Percentiles rank a stretch among this genome's conserved stretches.
These are phyloP conservation scores for Tripterygium wilfordii DNA, from an alignment of 177 flowering plant species.

Conservation along the genomic window DNA sequence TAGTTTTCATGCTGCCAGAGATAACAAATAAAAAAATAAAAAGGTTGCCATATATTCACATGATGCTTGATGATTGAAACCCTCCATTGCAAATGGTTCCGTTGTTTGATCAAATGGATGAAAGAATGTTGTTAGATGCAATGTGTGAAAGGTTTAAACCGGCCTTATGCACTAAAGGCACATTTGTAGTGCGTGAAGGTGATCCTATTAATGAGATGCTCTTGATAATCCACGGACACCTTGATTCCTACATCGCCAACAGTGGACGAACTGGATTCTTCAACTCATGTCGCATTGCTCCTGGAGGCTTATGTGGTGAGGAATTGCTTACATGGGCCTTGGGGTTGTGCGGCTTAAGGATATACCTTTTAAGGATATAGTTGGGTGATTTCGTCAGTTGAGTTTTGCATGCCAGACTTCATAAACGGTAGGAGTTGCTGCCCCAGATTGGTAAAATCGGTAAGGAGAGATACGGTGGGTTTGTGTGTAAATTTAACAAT, in stretches of 20 bases:
- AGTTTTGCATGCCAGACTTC: too few relatives aligned
- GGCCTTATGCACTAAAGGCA: slow-evolving; percentile 70
- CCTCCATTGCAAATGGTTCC: slow-evolving; percentile 51
- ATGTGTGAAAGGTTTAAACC: slow-evolving; percentile 96
- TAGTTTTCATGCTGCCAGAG: too few relatives aligned
- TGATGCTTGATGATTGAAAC: slow-evolving; percentile 17
- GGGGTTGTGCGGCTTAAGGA: slow-evolving; percentile 79
- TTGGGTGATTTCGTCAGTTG: too few relatives aligned
- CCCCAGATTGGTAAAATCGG: too few relatives aligned
- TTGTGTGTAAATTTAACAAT: too few relatives aligned
- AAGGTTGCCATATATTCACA: slow-evolving; percentile 22
- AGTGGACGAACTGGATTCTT: slow-evolving; percentile 97
- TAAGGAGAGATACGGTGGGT: too few relatives aligned
- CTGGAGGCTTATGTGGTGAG: slow-evolving; percentile 95
- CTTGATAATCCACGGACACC: slow-evolving; percentile 86
- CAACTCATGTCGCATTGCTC: slow-evolving; percentile 76
- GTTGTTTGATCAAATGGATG: slow-evolving; percentile 89
- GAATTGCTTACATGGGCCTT: slow-evolving; percentile 95
- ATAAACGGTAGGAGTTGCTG: too few relatives aligned
- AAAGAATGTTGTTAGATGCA: slow-evolving; percentile 83
- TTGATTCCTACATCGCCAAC: slow-evolving; percentile 87
- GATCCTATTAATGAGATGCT: slow-evolving; percentile 94
- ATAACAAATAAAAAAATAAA: too few relatives aligned
- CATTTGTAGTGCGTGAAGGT: slow-evolving; percentile 81
- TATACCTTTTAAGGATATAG: too few relatives aligned